Conservation (phyloP, 2,329 filamentous ascomycete species). For the Leptographium radiaticola region DNA sequence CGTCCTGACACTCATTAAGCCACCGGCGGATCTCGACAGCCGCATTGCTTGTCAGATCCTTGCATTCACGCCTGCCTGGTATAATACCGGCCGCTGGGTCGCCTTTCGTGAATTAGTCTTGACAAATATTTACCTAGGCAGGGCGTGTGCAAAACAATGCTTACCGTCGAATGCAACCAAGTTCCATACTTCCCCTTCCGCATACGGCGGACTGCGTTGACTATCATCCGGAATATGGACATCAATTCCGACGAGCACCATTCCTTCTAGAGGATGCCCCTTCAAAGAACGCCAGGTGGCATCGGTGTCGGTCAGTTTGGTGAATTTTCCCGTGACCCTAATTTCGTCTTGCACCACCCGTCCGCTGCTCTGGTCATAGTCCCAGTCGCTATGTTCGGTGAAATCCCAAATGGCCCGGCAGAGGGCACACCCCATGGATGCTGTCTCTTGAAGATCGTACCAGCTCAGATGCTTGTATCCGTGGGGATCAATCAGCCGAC, state of each 20-base stretch:
- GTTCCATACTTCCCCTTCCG: neutral
- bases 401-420: neutral
- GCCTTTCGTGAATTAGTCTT: neutral
- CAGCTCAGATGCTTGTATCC: neutral
- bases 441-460: neutral
- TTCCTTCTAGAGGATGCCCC: neutral
- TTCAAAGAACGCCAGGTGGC: neutral
- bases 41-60: neutral
- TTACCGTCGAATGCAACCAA: neutral
- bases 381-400: neutral
- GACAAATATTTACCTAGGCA: neutral
- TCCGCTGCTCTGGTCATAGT: neutral
- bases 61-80: neutral
- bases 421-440: neutral
- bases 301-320: neutral
- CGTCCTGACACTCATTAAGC: constrained; percentile 1
- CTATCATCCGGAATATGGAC: neutral
- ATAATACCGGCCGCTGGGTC: neutral
- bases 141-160: neutral
- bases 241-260: neutral
- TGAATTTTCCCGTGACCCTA: neutral
- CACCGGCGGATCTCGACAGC: constrained; percentile 13
- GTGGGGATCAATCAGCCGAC: neutral
- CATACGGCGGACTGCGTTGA: neutral
- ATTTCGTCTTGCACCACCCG: neutral